phyloP scores from a whole-genome alignment of 2,329 filamentous ascomycete genomes.

The Immersiporthe knoxdaviesiana region DNA sequence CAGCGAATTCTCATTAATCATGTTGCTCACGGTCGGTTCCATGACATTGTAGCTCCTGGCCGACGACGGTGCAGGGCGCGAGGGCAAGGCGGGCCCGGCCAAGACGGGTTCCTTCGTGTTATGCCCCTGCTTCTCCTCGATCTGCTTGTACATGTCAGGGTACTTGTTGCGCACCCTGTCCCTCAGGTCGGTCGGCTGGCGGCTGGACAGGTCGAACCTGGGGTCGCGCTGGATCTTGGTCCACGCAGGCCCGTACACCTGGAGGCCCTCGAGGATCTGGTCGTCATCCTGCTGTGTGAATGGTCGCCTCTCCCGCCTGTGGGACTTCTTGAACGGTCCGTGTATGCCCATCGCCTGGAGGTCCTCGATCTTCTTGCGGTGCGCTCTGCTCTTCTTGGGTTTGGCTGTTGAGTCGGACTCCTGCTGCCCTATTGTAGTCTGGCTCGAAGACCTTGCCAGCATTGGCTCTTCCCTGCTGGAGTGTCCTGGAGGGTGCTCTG shows the following conservation, averaged over 20 bases:
- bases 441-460: conserved; percentile 18
- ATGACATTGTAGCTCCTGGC: conserved; percentile 48
- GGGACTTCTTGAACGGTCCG: conserved; percentile 64
- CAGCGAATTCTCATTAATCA: conserved; percentile 49
- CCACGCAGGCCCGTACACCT: conserved; percentile 65
- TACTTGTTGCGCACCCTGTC: conserved; percentile 68
- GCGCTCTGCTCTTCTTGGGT: conserved; percentile 44
- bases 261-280: conserved; percentile 63
- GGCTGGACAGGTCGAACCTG: conserved; percentile 58
- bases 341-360: conserved; percentile 59
- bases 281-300: conserved; percentile 67
- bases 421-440: conserved; percentile 24
- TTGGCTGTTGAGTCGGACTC: conserved; percentile 43
- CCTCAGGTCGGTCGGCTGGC: conserved; percentile 65
- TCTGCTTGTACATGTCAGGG: conserved; percentile 58
- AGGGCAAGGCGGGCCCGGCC: conserved; percentile 13
- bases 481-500: conserved; percentile 41
- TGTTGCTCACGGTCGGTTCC: conserved; percentile 56
- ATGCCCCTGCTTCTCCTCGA: conserved; percentile 58
- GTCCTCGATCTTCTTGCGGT: conserved; percentile 49
- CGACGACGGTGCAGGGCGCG: conserved; percentile 36
- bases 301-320: conserved; percentile 60
- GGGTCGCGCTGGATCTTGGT: conserved; percentile 66
- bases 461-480: conserved; percentile 17
- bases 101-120: conserved; percentile 45